Percentiles rank a stretch among this genome's conserved stretches.
These are phyloP conservation scores for Chalciporus pseudorubinellus DNA, from an alignment of 768 basidiomycete species.

Conservation along the genomic window DNA sequence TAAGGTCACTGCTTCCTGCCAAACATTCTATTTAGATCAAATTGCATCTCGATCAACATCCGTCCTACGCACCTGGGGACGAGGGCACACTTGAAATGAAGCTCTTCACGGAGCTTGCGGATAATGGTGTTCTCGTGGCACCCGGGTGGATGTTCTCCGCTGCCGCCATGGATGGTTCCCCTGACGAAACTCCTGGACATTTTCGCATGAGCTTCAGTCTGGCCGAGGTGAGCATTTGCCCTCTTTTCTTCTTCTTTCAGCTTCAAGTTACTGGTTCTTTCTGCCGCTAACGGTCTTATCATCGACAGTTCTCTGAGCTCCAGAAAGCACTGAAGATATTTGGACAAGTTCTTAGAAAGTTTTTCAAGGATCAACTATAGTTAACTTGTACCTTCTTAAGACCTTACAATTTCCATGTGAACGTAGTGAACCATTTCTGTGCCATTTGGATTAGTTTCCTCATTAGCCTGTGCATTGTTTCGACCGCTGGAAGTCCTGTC, in stretches of 20 bases:
- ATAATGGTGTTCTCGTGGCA: constrained; percentile 59
- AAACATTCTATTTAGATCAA: constrained; percentile 42
- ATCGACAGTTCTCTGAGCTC: constrained; percentile 31
- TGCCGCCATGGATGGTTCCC: constrained; percentile 26
- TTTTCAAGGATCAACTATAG: constrained; percentile 29
- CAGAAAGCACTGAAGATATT: constrained; percentile 50
- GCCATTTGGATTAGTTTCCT: too few relatives aligned
- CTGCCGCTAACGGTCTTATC: not conserved
- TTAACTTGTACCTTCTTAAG: not conserved
- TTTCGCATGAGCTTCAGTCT: constrained; percentile 59
- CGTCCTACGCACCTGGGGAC: constrained; percentile 38
- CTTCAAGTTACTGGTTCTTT: not conserved
- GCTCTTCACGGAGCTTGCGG: constrained; percentile 59
- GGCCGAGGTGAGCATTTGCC: constrained; percentile 39
- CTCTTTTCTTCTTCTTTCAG: not conserved
- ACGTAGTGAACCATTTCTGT: too few relatives aligned
- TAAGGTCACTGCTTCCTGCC: not conserved
- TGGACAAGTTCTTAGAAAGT: constrained; percentile 41
- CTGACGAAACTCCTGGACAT: constrained; percentile 41
- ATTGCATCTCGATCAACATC: constrained; percentile 59
- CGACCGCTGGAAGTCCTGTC: too few relatives aligned
- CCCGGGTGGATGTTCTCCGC: constrained; percentile 44
- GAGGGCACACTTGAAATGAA: constrained; percentile 50
- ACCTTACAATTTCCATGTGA: not conserved
- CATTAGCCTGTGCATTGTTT: too few relatives aligned